Base-by-base conservation (phyloP, 257 asterid genomes). In the Nyctanthes arbortristis region DNA sequence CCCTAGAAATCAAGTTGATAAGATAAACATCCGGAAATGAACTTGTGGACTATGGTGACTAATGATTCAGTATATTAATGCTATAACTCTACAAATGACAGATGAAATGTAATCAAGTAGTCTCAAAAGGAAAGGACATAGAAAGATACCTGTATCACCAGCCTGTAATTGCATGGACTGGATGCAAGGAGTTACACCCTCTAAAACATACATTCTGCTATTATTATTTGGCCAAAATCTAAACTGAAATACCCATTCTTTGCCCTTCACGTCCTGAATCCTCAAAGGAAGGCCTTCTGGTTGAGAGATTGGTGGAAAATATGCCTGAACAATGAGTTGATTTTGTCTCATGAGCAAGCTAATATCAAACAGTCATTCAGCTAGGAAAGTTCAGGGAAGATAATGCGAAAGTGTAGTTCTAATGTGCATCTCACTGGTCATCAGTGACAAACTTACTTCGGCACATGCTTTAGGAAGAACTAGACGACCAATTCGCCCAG, bases 401-500 rank as follows among this genome's bases (percentile, higher is more conserved):
- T 32, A 30, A 30, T 24, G 22, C 35, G n/a, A 32, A 22, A 62
- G 36, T 39, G 20, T 62, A 35, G 7, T 49, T 28, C 22, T 55
- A 12, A 24, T 7, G 18, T 35, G 22, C 67, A 57, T 33, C 39
- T 31, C 43, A 71, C 9, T 55, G 52, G 62, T 54, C 39, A 68
- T 34, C 6, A 77, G 59, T 16, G 54, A 54, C 72, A 69, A 77
- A 77, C 90, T 70, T 77, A 90, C 98, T 85, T 93, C 99, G 49
- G 99, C 99, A 78, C 98, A 93, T 62, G 98, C 98, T 87, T 93
- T 93, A 68, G 97, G 98, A 75, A 93, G 98, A 84, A 93, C 98
- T 79, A 93, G 84, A 67, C 96, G 98, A 55, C 98, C 97, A 9
- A 93, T 90, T 78, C 98, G 87, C 67, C 98, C 98, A 27, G 98